Conservation (phyloP, 2,329 filamentous ascomycete genomes). For the Fusarium heterosporum region DNA sequence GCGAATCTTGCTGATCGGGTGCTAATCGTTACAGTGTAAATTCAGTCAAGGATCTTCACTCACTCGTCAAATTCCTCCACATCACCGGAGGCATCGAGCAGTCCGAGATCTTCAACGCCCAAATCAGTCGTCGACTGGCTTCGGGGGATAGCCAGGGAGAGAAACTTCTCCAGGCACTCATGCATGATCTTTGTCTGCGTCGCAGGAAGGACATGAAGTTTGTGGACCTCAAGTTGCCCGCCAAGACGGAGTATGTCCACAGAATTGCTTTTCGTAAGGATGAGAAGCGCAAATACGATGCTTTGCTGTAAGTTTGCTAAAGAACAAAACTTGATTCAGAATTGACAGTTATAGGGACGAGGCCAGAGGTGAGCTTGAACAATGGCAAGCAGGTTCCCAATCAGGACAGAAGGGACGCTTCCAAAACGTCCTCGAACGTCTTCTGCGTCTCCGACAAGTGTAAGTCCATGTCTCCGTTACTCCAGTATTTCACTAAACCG, state of each 20-base stretch:
- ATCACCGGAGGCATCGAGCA: constrained; percentile 81
- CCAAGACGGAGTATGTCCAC: constrained; percentile 82
- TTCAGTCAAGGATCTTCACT: constrained; percentile 83
- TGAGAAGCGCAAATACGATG: constrained; percentile 82
- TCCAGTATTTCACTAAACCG: constrained; percentile 7
- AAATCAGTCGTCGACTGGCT: constrained; percentile 71
- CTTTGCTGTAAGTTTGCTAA: constrained; percentile 66
- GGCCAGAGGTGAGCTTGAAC: constrained; percentile 76
- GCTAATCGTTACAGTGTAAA: constrained; percentile 69
- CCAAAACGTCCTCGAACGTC: constrained; percentile 80
- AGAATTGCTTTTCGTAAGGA: constrained; percentile 78
- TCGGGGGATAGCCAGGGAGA: constrained; percentile 68
- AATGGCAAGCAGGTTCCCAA: constrained; percentile 63
- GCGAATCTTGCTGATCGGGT: background rate
- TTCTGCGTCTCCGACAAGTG: constrained; percentile 84
- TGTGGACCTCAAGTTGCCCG: constrained; percentile 81
- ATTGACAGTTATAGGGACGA: constrained; percentile 64
- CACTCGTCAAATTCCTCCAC: constrained; percentile 79
- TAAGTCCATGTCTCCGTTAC: constrained; percentile 45
- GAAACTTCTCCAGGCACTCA: constrained; percentile 77
- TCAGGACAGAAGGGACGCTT: constrained; percentile 68
- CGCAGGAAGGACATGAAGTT: constrained; percentile 91
- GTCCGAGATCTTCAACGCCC: constrained; percentile 76
- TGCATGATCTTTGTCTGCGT: constrained; percentile 83
- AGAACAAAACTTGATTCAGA: accelerated